Conservation (phyloP, 176 grass and related monocot species). For the Metroxylon sagu region DNA sequence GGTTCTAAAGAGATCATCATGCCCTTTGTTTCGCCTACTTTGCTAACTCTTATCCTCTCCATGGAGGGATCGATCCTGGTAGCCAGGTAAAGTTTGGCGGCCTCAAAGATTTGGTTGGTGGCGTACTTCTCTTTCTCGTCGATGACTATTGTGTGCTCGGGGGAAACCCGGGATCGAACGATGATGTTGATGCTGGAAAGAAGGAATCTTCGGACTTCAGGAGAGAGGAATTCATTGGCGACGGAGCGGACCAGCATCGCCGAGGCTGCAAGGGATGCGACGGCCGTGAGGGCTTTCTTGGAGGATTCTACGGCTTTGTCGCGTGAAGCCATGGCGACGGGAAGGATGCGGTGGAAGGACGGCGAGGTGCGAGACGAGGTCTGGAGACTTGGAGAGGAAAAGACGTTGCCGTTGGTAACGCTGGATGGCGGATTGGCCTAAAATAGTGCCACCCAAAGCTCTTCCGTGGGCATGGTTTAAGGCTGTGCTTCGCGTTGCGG, state of each 20-base stretch:
- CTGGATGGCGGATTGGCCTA: no score
- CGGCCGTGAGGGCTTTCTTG: slow-evolving; percentile 55
- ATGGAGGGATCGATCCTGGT: slow-evolving; percentile 63
- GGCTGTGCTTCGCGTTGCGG: no score
- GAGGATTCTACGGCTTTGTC: slow-evolving; percentile 53
- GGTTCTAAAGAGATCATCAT: slow-evolving; percentile 62
- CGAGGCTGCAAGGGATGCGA: slow-evolving; percentile 59
- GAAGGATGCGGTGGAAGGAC: no score
- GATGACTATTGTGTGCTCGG: slow-evolving; percentile 54
- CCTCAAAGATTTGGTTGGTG: slow-evolving; percentile 70
- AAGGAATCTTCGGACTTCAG: slow-evolving; percentile 50
- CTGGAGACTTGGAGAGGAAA: no score
- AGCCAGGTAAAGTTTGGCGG: slow-evolving; percentile 51
- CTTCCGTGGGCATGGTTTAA: no score
- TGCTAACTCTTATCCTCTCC: slow-evolving; percentile 56
- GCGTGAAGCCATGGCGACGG: slow-evolving; percentile 35
- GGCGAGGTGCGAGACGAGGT: no score
- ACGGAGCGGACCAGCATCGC: slow-evolving; percentile 68
- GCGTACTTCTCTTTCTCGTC: slow-evolving; percentile 56
- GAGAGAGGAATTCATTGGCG: slow-evolving; percentile 58
- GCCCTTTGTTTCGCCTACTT: slow-evolving; percentile 48
- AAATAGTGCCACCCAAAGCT: no score
- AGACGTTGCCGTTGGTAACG: no score
- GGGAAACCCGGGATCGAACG: slow-evolving; percentile 45
- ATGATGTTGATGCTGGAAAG: slow-evolving; percentile 32